These are phyloP conservation scores for Trichoderma oligosporum DNA, from an alignment of 2,329 filamentous ascomycete species.

Conservation along the genomic window DNA sequence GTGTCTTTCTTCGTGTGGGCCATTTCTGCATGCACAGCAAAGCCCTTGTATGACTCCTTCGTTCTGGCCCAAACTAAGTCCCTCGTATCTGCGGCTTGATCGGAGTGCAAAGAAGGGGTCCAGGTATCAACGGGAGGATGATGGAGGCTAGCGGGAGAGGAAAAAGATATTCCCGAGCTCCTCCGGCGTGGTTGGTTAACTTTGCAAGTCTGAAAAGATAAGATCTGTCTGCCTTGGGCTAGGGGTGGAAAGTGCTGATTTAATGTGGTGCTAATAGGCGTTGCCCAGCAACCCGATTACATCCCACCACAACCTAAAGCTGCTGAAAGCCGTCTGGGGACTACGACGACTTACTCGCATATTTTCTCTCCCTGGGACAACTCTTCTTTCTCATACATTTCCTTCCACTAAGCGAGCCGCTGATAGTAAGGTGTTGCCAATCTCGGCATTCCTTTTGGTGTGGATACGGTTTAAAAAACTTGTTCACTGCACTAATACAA, in stretches of 20 bases:
- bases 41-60: no score
- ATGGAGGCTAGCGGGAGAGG: no score
- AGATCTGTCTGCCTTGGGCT: neutral
- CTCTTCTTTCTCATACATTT: neutral
- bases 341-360: neutral
- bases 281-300: constrained; percentile 17
- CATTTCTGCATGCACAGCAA: no score
- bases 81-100: no score
- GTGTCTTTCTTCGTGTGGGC: no score
- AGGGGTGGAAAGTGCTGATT: neutral
- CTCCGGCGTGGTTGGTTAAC: no score
- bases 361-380: neutral
- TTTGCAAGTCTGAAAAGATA: no score
- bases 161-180: no score
- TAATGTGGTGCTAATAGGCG: constrained; percentile 1
- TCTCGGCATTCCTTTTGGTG: neutral
- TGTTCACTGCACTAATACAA: neutral
- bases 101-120: no score
- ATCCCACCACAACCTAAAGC: neutral
- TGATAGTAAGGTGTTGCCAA: neutral
- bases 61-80: no score
- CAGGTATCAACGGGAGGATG: no score
- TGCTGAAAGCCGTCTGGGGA: neutral
- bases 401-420: neutral
- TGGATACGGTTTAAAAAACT: neutral